Evolutionary conservation across 768 basidiomycete species (phyloP).

Genomic region (Galerina sulciceps): DNA sequence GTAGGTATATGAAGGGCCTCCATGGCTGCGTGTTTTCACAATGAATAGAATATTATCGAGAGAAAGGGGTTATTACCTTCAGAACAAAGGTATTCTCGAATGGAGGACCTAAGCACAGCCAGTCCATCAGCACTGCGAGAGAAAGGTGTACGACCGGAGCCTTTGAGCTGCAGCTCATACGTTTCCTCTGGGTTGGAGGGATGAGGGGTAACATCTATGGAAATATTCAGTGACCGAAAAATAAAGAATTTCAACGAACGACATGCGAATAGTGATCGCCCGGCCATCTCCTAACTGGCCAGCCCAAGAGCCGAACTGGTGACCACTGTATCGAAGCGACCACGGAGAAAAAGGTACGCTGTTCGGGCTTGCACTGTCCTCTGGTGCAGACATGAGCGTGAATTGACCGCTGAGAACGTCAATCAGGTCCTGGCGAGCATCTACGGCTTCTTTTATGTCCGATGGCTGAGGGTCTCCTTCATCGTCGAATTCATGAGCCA

Average conservation of each 20-base stretch:
- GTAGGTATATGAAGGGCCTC: slow-evolving; percentile 86
- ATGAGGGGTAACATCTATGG: slow-evolving; percentile 77
- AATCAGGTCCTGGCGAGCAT: slow-evolving; percentile 70
- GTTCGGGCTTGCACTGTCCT: slow-evolving; percentile 15
- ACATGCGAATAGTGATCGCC: slow-evolving; percentile 79
- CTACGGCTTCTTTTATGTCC: slow-evolving; percentile 36
- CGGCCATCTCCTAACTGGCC: slow-evolving; percentile 96
- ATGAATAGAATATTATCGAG: not conserved
- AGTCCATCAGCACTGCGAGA: slow-evolving; percentile 92
- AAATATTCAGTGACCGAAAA: not conserved
- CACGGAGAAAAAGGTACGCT: slow-evolving; percentile 67
- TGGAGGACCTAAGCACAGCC: slow-evolving; percentile 92
- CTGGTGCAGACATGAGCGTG: slow-evolving; percentile 58
- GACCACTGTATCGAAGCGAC: slow-evolving; percentile 90
- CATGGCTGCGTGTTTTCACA: slow-evolving; percentile 36
- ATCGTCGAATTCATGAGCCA: slow-evolving; percentile 44
- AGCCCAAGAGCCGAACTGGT: slow-evolving; percentile 89
- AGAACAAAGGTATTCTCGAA: slow-evolving; percentile 91
- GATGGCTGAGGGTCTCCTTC: slow-evolving; percentile 37
- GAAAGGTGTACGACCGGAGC: slow-evolving; percentile 93
- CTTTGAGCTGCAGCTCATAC: slow-evolving; percentile 94
- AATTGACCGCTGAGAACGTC: slow-evolving; percentile 83
- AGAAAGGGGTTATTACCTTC: slow-evolving; percentile 59
- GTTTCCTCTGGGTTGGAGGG: slow-evolving; percentile 54
- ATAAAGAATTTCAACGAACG: not conserved